A percentile compares a stretch with the other conserved stretches of the same genome.
Conservation (phyloP, 192 early-diverging fungal genomes). For the Coemansia sp. region DNA sequence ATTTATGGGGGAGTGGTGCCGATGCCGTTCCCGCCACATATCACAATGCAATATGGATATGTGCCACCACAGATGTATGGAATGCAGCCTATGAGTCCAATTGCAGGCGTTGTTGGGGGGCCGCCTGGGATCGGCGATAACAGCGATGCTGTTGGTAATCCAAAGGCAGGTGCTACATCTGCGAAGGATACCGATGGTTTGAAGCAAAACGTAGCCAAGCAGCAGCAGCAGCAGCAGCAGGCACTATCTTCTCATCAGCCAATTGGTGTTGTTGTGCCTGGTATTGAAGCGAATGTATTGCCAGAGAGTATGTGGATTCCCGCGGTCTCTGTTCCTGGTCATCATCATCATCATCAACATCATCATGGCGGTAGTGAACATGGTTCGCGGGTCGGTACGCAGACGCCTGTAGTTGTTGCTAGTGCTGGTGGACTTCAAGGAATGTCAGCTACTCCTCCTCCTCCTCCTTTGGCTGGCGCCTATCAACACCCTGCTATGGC, state of each 20-base stretch:
- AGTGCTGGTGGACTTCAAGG: not conserved
- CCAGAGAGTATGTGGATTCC: constrained; percentile 11
- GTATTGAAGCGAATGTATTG: not conserved
- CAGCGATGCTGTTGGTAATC: not conserved
- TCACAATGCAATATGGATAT: constrained; percentile 48
- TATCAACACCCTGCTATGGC: constrained; percentile 35
- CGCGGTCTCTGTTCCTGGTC: not conserved
- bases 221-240: constrained; percentile 7
- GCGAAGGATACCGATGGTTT: not conserved
- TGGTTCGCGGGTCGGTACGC: not conserved
- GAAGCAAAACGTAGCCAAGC: not conserved
- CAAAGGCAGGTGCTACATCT: not conserved
- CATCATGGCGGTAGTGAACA: not conserved
- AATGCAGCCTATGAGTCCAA: constrained; percentile 23
- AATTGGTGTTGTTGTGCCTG: not conserved
- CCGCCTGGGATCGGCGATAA: not conserved
- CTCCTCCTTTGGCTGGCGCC: not conserved
- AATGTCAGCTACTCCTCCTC: constrained; percentile 1
- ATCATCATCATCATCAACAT: too few species aligned
- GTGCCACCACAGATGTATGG: constrained; percentile 49
- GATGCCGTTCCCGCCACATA: constrained; percentile 40
- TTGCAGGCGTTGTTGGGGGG: constrained; percentile 6
- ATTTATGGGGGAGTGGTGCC: constrained; percentile 38
- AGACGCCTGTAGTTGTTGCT: not conserved
- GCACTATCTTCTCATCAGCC: not conserved